Base-by-base conservation (phyloP, 768 basidiomycete species). In the Auricularia sp. region DNA sequence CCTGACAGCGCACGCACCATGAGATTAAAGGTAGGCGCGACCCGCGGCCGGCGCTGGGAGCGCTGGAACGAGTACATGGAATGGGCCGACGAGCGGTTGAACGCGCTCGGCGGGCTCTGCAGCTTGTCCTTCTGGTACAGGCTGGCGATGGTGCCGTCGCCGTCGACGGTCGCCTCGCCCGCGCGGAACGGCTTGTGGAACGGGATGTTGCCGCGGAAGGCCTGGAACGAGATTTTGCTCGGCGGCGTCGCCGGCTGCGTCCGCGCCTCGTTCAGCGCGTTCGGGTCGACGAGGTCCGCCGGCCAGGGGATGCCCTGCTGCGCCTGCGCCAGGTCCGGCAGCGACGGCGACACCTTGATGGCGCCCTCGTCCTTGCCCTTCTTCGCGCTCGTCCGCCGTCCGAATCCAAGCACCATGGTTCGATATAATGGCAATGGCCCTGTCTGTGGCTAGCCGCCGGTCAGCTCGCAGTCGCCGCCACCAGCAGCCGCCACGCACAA, bases 181-280 rank as follows among this genome's bases (percentile, higher is more conserved):
- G 65, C 66, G 73, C 87, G 82, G 80, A 90, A 90, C 59, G 90
- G 90, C 83, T 88, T 89, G 75, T 92, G 89, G 81, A 91, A 91
- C 69, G 85, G 81, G 74, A 88, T 87, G 70, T 86, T 42, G 39
- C 39, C 66, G 73, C 87, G 82, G 80, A 90, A 90, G 58, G 90
- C 90, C 83, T 88, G 89, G 81, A 91, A 91, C 69, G 85, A 81
- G 74, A 88, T 87, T 42, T 42, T 42, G 70, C 86, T 86, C 67
- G 81, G 87, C 87, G 85, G 87, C 87, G 82, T 84, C 67, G 70
- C 61, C 76, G 12, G 23, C 18, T 29, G 29, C 36, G 35, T 58
- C 53, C 75, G 70, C 74, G 39, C 84, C 83, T 65, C 90, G 82
- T 65, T 84, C 83, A 47, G 82, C 18, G 62, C 64, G 44, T 66